Percentiles rank a stretch among this genome's conserved stretches.
Evolutionary conservation across 75 land plant species (phyloP).

Genomic region (Cupressus sempervirens): DNA sequence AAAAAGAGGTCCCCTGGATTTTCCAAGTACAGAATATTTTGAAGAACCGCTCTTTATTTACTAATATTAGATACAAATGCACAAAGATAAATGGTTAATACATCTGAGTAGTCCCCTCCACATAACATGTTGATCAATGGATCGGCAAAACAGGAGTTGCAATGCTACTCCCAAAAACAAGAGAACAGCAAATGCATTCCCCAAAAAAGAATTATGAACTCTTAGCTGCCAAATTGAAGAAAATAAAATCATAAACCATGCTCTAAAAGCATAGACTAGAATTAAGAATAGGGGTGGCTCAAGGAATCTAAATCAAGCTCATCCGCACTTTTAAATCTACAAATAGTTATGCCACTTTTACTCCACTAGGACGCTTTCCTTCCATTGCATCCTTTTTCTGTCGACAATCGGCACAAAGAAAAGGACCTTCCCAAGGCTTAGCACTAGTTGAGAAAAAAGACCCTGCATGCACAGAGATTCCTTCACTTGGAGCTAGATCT

Average conservation of each 20-base stretch:
- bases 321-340: not conserved
- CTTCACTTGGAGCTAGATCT: conserved; percentile 67
- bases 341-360: conserved; percentile 25
- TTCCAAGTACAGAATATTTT: conserved; percentile 5
- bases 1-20: not conserved
- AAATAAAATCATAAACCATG: conserved; percentile 2
- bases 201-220: conserved; percentile 7
- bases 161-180: not conserved
- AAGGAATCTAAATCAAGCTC: not conserved
- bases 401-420: conserved; percentile 72
- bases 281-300: not conserved
- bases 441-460: conserved; percentile 61
- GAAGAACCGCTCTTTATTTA: conserved; percentile 6
- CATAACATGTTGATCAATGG: conserved; percentile 7
- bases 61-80: conserved; percentile 12
- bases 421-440: conserved; percentile 82
- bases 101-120: conserved; percentile 7
- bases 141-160: conserved; percentile 10
- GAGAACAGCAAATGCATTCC: conserved; percentile 11
- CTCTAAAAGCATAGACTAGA: not conserved
- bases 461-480: conserved; percentile 79
- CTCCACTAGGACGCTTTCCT: conserved; percentile 68
- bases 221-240: not conserved
- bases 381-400: conserved; percentile 82
- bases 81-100: conserved; percentile 6